Evolutionary conservation across 345 rosid genomes (phyloP), one percentile per base, ranked within the genome.

Genomic region (Gossypium australe): DNA sequence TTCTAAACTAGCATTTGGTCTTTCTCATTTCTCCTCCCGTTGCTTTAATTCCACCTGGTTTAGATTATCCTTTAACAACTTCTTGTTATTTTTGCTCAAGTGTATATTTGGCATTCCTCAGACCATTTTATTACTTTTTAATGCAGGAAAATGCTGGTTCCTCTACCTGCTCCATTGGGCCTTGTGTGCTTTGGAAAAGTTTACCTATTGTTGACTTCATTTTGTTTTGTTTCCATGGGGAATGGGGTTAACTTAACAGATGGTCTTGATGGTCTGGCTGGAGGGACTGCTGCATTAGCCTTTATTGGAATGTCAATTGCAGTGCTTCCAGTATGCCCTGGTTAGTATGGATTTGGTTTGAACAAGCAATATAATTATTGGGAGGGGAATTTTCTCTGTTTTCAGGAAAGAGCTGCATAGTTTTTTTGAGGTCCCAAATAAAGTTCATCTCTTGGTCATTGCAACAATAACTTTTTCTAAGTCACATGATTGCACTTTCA

Each of bases 261-360:
- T 84, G 90, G 92, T 80, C 91, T 88, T 56, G 97, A 92, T 75
- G 97, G 97, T 41, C 79, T 89, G 34, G 95, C 95, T 53, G 95
- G 93, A 75, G 98, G 98, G 55, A 80, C 89, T 66, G 90, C 95
- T 76, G 90, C 91, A 24, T 75, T 92, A 83, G 90, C 95, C 76
- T 92, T 94, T 75, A 69, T 89, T 64, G 98, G 92, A 68, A 88
- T 94, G 97, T 88, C 98, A 7, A 82, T 89, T 11, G 89, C 91
- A 57, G 97, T 89, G 83, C 97, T 94, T 82, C 97, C 97, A 3
- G 84, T 92, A 75, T 92, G 91, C 84, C 78, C 97, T 48, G 97
- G 98, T 94, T 71, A 80, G 96, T 86, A 76, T 60, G 34, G 38
- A 34, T 65, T 55, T 78, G 10, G 29, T 14, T 67, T 67, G 71